Evolutionary conservation across 2,329 filamentous ascomycete species (phyloP).

Genomic region (Diaporthe destruens): DNA sequence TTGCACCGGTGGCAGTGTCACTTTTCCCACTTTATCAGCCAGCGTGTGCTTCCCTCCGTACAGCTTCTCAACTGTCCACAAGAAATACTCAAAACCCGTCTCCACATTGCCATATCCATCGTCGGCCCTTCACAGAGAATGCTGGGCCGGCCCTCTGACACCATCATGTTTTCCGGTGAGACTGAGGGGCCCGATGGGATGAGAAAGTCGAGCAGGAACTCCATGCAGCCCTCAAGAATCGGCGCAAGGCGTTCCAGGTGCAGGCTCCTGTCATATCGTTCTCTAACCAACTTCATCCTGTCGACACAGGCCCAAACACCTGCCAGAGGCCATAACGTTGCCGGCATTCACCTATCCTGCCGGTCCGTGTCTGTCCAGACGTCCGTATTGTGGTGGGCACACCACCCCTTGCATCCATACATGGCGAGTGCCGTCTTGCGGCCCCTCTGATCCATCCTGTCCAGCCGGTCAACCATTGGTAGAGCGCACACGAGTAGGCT

Average conservation of each 20-base stretch:
- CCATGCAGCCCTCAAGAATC: conserved; percentile 48
- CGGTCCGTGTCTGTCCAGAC: conserved; percentile 53
- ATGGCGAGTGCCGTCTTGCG: conserved; percentile 49
- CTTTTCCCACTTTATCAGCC: conserved; percentile 43
- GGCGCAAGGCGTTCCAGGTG: conserved; percentile 45
- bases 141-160: conserved; percentile 52
- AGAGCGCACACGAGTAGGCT: conserved; percentile 51
- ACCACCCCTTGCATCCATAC: conserved; percentile 52
- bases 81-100: conserved; percentile 45
- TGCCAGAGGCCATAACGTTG: conserved; percentile 49
- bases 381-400: conserved; percentile 54
- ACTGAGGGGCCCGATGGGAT: conserved; percentile 49
- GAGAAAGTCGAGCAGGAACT: conserved; percentile 50
- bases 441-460: conserved; percentile 52
- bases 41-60: conserved; percentile 28
- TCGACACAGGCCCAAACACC: conserved; percentile 49
- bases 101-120: conserved; percentile 61
- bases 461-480: conserved; percentile 56
- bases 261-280: conserved; percentile 46
- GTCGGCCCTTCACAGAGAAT: conserved; percentile 58
- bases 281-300: conserved; percentile 48
- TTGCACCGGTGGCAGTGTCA: conserved; percentile 45
- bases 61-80: conserved; percentile 45
- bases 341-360: conserved; percentile 51
- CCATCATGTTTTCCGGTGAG: conserved; percentile 52